A percentile compares a stretch with the other conserved stretches of the same genome.
These are phyloP conservation scores for Syncephalastrum racemosum DNA, from an alignment of 371 early-diverging fungal genomes.

Conservation along the genomic window DNA sequence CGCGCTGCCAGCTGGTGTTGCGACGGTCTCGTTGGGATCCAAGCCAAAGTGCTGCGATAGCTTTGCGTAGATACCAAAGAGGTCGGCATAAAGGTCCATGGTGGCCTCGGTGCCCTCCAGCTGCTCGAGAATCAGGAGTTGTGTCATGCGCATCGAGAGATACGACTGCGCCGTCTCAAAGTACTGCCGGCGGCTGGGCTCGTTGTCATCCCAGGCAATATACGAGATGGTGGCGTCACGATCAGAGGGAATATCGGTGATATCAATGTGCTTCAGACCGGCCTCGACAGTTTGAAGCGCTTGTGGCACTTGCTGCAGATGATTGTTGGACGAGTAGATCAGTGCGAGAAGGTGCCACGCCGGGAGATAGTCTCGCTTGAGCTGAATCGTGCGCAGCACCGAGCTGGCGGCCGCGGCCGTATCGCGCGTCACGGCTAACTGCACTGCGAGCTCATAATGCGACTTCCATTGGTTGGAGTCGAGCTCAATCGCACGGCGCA, in stretches of 20 bases:
- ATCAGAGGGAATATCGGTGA: conserved; percentile 1
- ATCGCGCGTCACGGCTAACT: conserved; percentile 76
- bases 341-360: conserved; percentile 87
- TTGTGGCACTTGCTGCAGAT: too few relatives aligned
- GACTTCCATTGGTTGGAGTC: conserved; percentile 51
- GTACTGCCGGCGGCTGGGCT: conserved; percentile 9
- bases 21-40: neutral
- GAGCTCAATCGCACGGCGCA: conserved; percentile 55
- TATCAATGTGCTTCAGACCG: conserved; percentile 10
- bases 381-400: conserved; percentile 59
- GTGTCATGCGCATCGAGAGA: conserved; percentile 25
- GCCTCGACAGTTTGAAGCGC: too few relatives aligned
- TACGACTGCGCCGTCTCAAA: conserved; percentile 29
- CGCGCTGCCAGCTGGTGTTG: neutral
- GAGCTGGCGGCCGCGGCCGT: conserved; percentile 58
- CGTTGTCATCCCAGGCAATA: conserved; percentile 6
- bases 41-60: conserved; percentile 36
- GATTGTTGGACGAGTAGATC: conserved; percentile 51
- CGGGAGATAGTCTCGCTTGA: conserved; percentile 59
- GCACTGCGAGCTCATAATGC: conserved; percentile 76
- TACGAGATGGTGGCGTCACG: conserved; percentile 3
- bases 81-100: conserved; percentile 49
- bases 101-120: conserved; percentile 53
- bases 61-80: conserved; percentile 64
- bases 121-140: conserved; percentile 25